Evolutionary conservation across 495 filamentous ascomycete species (phyloP).

Genomic region (Tuber indicum): DNA sequence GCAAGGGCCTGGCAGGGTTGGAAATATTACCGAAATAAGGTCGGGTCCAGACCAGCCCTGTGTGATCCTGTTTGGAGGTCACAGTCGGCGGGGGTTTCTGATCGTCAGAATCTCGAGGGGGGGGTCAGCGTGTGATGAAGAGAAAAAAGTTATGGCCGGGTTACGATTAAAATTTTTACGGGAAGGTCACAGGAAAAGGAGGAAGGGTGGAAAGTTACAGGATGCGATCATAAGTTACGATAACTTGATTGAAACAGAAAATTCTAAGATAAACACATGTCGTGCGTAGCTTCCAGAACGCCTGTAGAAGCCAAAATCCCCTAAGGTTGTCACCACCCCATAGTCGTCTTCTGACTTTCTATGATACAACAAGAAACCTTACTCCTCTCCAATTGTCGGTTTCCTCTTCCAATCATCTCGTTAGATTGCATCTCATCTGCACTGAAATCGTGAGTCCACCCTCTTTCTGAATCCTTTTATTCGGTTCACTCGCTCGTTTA

Average conservation of each 20-base stretch:
- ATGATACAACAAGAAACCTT: background rate
- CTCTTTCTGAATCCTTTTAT: background rate
- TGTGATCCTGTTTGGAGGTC: background rate
- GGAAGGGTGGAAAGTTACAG: background rate
- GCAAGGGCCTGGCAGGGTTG: background rate
- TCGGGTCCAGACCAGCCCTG: background rate
- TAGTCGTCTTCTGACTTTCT: background rate
- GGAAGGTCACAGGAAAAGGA: background rate
- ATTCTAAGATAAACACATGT: slow-evolving; percentile 1
- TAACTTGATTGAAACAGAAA: background rate
- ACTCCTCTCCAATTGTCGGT: background rate
- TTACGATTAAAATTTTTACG: background rate
- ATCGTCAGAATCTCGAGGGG: background rate
- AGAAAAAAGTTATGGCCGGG: background rate
- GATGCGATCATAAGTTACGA: background rate
- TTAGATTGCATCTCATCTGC: background rate
- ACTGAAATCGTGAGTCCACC: background rate
- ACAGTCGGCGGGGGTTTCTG: background rate
- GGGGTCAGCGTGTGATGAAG: background rate
- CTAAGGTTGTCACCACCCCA: background rate
- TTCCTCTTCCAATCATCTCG: background rate
- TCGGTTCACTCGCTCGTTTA: slow-evolving; percentile 1
- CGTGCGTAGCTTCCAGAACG: slow-evolving; percentile 1
- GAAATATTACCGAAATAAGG: slow-evolving; percentile 1
- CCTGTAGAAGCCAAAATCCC: background rate